phyloP scores from a whole-genome alignment of 202 grass and related monocot genomes.

The Miscanthus sacchariflorus region DNA sequence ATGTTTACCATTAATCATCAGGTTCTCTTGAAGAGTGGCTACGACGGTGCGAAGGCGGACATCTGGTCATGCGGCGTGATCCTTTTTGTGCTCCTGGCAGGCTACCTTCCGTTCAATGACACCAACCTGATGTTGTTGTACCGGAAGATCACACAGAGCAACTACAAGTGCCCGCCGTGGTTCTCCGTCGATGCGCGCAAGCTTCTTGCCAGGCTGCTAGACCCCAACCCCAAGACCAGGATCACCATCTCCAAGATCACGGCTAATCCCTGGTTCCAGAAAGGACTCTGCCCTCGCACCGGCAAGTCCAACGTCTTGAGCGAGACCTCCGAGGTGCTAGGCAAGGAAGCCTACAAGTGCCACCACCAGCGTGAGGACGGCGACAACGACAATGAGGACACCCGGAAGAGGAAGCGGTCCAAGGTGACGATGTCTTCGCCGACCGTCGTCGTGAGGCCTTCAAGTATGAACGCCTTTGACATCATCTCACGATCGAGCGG shows the following conservation, averaged over 20 bases:
- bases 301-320: neutral
- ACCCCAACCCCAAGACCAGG: conserved; percentile 59
- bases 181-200: conserved; percentile 63
- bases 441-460: conserved; percentile 18
- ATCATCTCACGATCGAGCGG: conserved; percentile 59
- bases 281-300: conserved; percentile 9
- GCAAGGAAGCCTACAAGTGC: conserved; percentile 14
- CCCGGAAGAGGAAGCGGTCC: conserved; percentile 42
- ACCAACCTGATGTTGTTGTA: conserved; percentile 51
- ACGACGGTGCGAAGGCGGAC: conserved; percentile 63
- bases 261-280: conserved; percentile 50
- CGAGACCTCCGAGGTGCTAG: neutral
- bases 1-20: neutral
- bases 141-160: conserved; percentile 52
- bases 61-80: conserved; percentile 66
- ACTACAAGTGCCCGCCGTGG: conserved; percentile 63
- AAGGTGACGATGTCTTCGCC: conserved; percentile 49
- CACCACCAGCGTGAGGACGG: conserved; percentile 15
- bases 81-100: conserved; percentile 61
- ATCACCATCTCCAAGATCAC: conserved; percentile 51
- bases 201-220: conserved; percentile 58
- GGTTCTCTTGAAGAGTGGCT: conserved; percentile 55
- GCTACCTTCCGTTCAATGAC: conserved; percentile 56
- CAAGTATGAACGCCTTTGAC: conserved; percentile 71
- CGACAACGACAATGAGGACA: neutral